Percentiles rank a stretch among this genome's conserved stretches.
Evolutionary conservation across 371 early-diverging fungal species (phyloP).

Genomic region (Racocetra persica): DNA sequence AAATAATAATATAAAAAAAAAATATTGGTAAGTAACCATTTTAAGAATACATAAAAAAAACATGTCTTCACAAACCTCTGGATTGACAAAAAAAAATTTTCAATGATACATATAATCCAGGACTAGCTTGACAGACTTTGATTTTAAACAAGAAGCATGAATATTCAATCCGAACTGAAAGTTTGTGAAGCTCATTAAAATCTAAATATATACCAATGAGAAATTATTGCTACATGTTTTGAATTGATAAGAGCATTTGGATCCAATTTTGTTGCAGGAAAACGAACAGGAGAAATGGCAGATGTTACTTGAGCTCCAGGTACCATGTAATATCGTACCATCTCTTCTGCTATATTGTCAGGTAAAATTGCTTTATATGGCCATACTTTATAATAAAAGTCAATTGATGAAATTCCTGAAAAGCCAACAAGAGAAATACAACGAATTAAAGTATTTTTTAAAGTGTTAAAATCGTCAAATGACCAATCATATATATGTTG

Average conservation of each 20-base stretch:
- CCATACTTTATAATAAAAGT: conserved; percentile 25
- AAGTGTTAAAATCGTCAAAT: background rate
- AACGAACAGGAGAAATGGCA: background rate
- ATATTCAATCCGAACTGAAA: too few relatives aligned
- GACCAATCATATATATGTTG: background rate
- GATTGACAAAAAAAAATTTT: too few relatives aligned
- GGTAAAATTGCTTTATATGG: conserved; percentile 2
- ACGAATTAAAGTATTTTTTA: background rate
- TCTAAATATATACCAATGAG: background rate
- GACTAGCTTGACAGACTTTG: too few relatives aligned
- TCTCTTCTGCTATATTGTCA: background rate
- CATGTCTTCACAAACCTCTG: too few relatives aligned
- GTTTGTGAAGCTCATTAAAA: too few relatives aligned
- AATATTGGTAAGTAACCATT: too few relatives aligned
- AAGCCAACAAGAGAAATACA: background rate
- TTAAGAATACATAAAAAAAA: too few relatives aligned
- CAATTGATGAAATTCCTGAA: background rate
- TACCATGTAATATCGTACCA: conserved; percentile 3
- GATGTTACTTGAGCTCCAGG: background rate
- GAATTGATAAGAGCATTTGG: background rate
- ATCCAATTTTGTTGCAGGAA: background rate
- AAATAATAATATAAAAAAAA: too few relatives aligned
- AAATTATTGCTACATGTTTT: conserved; percentile 11
- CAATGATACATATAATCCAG: too few relatives aligned
- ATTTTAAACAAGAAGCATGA: too few relatives aligned